Percentiles rank a stretch among this genome's conserved stretches.
Evolutionary conservation across 208 protist genomes (phyloP).

Genomic region (Trypanosoma scelopori): DNA sequence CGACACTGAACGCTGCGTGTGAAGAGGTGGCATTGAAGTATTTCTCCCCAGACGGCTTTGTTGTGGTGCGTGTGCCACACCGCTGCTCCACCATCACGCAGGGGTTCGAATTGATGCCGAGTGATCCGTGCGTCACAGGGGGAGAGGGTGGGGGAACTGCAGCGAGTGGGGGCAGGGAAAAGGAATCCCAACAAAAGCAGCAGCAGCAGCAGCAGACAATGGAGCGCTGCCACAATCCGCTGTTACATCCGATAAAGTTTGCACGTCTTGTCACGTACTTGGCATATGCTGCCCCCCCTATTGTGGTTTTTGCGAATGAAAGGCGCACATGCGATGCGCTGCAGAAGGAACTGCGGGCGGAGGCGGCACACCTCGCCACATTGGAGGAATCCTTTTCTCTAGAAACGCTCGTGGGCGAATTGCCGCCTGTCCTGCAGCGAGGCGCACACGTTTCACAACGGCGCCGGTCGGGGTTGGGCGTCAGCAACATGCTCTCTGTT

Average conservation of each 20-base stretch:
- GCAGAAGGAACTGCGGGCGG: constrained; percentile 56
- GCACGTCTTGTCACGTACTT: constrained; percentile 70
- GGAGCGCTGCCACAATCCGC: constrained; percentile 28
- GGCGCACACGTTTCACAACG: constrained; percentile 3
- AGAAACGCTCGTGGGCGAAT: constrained; percentile 45
- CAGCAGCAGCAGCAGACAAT: constrained; percentile 7
- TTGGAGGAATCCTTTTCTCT: constrained; percentile 44
- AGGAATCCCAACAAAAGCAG: background rate
- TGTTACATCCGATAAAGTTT: constrained; percentile 76
- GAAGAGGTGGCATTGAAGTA: constrained; percentile 60
- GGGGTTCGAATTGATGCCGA: constrained; percentile 68
- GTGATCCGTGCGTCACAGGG: constrained; percentile 6
- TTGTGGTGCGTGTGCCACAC: constrained; percentile 63
- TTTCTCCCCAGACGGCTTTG: constrained; percentile 61
- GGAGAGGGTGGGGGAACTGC: background rate
- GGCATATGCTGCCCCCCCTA: constrained; percentile 43
- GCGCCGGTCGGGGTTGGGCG: background rate
- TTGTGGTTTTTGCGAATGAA: constrained; percentile 84
- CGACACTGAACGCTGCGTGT: constrained; percentile 89
- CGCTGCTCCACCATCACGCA: constrained; percentile 68
- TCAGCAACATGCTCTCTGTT: constrained; percentile 59
- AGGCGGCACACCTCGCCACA: constrained; percentile 44
- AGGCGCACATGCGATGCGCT: constrained; percentile 72
- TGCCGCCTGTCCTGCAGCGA: constrained; percentile 21
- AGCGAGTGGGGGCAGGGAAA: constrained; percentile 12